Evolutionary conservation across 2,329 filamentous ascomycete genomes (phyloP).

Genomic region (Pseudocercospora ulei): DNA sequence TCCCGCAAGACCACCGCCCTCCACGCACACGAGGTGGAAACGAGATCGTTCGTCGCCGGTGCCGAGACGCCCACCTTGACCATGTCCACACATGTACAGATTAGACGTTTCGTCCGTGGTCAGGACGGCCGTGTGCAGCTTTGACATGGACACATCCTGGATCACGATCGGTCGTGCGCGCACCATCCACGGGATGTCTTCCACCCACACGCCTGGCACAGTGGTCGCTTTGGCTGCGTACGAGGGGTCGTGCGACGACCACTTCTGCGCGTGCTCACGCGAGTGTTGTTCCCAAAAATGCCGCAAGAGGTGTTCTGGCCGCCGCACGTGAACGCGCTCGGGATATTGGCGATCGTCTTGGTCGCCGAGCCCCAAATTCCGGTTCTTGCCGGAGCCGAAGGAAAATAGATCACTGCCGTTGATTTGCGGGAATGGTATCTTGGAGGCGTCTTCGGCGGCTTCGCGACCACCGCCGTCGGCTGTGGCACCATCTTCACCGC

Average conservation of each 20-base stretch:
- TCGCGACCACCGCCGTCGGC: slow-evolving; percentile 33
- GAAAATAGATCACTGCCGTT: slow-evolving; percentile 78
- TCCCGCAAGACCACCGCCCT: slow-evolving; percentile 60
- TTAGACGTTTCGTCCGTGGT: slow-evolving; percentile 83
- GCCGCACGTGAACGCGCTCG: slow-evolving; percentile 65
- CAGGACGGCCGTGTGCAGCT: slow-evolving; percentile 79
- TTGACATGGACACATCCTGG: slow-evolving; percentile 71
- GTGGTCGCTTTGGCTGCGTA: slow-evolving; percentile 20
- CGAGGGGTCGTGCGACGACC: slow-evolving; percentile 34
- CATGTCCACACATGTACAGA: slow-evolving; percentile 84
- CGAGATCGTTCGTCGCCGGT: slow-evolving; percentile 82
- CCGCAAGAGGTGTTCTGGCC: slow-evolving; percentile 66
- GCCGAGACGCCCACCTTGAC: slow-evolving; percentile 78
- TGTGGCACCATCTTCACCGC: slow-evolving; percentile 47
- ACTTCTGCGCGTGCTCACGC: slow-evolving; percentile 35
- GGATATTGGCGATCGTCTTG: slow-evolving; percentile 90
- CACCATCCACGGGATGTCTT: slow-evolving; percentile 62
- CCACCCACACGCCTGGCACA: slow-evolving; percentile 32
- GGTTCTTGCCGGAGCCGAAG: slow-evolving; percentile 93
- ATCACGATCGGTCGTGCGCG: slow-evolving; percentile 63
- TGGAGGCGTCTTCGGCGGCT: neutral
- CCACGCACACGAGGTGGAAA: slow-evolving; percentile 75
- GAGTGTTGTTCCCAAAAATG: slow-evolving; percentile 63
- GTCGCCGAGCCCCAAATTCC: slow-evolving; percentile 87
- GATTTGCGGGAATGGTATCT: slow-evolving; percentile 34